Conservation (phyloP, 179 eudicot species). For the Corrigiola litoralis region DNA sequence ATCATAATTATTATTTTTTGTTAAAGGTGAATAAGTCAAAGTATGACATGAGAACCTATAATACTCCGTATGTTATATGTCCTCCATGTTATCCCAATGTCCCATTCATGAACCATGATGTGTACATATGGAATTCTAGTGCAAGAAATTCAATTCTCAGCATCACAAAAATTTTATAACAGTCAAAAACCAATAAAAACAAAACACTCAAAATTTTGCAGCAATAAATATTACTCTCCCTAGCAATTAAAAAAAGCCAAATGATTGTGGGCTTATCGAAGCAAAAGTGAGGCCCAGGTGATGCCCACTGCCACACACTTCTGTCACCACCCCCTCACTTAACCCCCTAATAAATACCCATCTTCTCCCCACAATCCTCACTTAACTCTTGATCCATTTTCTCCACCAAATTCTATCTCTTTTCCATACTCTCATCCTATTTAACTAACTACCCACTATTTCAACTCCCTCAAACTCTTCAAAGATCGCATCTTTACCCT, state of each 20-base stretch:
- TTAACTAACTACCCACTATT: conserved; percentile 7
- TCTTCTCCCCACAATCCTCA: conserved; percentile 14
- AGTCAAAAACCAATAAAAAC: background rate
- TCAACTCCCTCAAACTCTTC: conserved; percentile 2
- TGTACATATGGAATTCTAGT: conserved; percentile 21
- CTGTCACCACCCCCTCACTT: conserved; percentile 12
- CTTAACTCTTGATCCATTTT: background rate
- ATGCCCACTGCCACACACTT: conserved; percentile 45
- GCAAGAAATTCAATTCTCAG: too few relatives aligned
- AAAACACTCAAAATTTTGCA: background rate
- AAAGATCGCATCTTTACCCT: background rate
- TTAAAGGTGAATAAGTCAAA: background rate
- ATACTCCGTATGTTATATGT: background rate
- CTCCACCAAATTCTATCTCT: conserved; percentile 14
- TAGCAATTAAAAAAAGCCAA: background rate
- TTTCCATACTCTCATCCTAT: background rate
- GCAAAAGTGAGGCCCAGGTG: conserved; percentile 34
- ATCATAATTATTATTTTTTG: too few relatives aligned
- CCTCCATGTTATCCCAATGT: background rate
- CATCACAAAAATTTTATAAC: background rate
- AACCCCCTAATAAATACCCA: conserved; percentile 34
- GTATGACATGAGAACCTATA: background rate
- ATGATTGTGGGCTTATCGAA: conserved; percentile 24
- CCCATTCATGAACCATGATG: conserved; percentile 12
- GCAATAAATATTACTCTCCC: background rate